Base-by-base conservation (phyloP, 129 eudicot species). In the Saussurea involucrata region DNA sequence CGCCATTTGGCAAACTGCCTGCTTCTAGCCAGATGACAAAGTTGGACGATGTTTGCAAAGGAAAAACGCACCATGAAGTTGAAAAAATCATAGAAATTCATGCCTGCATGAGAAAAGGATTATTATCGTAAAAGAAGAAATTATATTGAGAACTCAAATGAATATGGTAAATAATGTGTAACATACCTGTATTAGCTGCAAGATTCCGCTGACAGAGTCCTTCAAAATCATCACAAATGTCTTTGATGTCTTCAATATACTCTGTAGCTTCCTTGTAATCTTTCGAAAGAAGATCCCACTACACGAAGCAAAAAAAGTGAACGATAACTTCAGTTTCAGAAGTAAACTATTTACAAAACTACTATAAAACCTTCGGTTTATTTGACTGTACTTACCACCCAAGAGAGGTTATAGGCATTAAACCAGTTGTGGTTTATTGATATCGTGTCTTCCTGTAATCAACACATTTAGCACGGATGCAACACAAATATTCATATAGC, bases 351-450 rank as follows among this genome's bases (percentile, higher is more conserved):
- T 44, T 20, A 7, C 36, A 42, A 4, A 46, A 64, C 33, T 63
- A 24, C 7, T 44, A 34, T 10, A 68, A 61, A 42, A 24, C 11
- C 9, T 71, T 67, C 32, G 60, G 24, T 68, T 77, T 79, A 25
- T 8, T 29, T 72, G 63, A 40, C 42, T 73, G 36, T 77, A 80
- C 95, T 88, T 81, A 95, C 99, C 99, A 95, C 99, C 87, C 87
- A 92, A 22, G 90, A 85, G 40, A 95, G 78, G 66, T 95, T 90
- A 84, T 83, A 88, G n/a, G 85, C 92, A 83, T 95, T 95, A 83
- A 95, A 92, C 99, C 97, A 92, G 83, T 95, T 95, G 87, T 95
- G 97, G 75, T 95, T 95, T 46, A 95, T 92, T 61, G 97, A 95
- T 79, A 95, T 85, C 20, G 96, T 88, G 76, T 95, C 99, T 76